Percentiles rank a stretch among this genome's conserved stretches.
Conservation (phyloP, 768 basidiomycete species). For the Cantharellus anzutake region DNA sequence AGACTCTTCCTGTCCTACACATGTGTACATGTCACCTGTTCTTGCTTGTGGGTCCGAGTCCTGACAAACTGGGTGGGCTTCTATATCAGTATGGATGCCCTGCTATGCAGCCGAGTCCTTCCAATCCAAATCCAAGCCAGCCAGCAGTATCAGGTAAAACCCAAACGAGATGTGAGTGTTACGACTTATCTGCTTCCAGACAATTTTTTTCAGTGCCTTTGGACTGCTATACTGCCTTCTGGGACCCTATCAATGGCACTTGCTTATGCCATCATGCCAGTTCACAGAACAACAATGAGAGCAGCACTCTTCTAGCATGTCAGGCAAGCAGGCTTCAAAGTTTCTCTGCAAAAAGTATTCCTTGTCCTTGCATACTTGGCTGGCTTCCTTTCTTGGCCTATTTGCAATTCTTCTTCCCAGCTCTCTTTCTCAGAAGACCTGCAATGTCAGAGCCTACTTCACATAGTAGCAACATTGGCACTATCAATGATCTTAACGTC, state of each 20-base stretch:
- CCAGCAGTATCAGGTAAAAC: too few species aligned
- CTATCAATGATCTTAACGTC: not conserved
- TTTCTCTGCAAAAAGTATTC: too few species aligned
- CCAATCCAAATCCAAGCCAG: too few species aligned
- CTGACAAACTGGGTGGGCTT: too few species aligned
- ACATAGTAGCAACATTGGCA: not conserved
- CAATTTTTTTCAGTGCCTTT: conserved; percentile 27
- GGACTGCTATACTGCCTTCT: conserved; percentile 63
- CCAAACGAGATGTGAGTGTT: conserved; percentile 35
- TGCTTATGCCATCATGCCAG: conserved; percentile 37
- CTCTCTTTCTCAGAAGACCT: not conserved
- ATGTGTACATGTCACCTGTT: too few species aligned
- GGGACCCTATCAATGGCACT: conserved; percentile 50
- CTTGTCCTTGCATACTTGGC: conserved; percentile 29
- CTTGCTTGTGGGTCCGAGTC: too few species aligned
- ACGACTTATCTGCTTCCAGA: conserved; percentile 1
- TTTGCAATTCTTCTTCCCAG: conserved; percentile 25
- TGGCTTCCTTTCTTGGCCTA: conserved; percentile 32
- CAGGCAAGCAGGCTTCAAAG: too few species aligned
- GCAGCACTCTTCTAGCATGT: too few species aligned
- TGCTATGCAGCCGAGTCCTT: too few species aligned
- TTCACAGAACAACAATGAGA: too few species aligned
- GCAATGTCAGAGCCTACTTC: not conserved
- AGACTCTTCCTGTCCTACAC: too few species aligned
- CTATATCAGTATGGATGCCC: too few species aligned